Percentiles rank a stretch among this genome's conserved stretches.
Conservation (phyloP, 192 early-diverging fungal genomes). For the Jimgerdemannia lactiflua region DNA sequence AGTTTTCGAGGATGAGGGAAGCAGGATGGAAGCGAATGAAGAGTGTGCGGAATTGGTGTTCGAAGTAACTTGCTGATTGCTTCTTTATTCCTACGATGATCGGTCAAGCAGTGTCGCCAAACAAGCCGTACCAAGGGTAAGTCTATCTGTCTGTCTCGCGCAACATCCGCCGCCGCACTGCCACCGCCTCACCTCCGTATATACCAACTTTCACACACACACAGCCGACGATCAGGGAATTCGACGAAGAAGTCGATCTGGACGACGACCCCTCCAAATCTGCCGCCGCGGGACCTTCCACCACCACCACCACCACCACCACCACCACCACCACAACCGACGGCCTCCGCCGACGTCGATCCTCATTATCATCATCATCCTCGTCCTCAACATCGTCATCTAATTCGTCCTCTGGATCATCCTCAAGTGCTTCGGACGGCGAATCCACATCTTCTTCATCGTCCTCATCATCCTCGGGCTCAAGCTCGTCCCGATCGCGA, state of each 20-base stretch:
- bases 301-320: not conserved
- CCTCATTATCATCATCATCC: not conserved
- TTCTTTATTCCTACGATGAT: not conserved
- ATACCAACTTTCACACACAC: not conserved
- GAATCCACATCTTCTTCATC: not conserved
- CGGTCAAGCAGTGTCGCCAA: not conserved
- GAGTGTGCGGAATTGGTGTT: no score
- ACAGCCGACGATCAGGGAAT: constrained; percentile 27
- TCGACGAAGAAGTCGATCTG: constrained; percentile 68
- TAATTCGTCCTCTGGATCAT: not conserved
- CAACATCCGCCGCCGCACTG: not conserved
- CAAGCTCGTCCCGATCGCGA: not conserved
- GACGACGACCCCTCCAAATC: constrained; percentile 18
- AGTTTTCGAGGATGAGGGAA: not conserved
- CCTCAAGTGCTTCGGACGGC: not conserved
- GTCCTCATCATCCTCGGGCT: not conserved
- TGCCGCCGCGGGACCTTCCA: not conserved
- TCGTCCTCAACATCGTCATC: not conserved
- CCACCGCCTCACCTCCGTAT: not conserved
- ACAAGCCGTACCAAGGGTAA: not conserved
- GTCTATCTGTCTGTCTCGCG: not conserved
- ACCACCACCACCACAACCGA: not conserved
- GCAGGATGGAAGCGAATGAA: no score
- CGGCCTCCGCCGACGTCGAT: no score
- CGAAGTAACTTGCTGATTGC: no score